These are phyloP conservation scores for Agrocybe chaxingu DNA, from an alignment of 768 basidiomycete genomes.

Conservation along the genomic window DNA sequence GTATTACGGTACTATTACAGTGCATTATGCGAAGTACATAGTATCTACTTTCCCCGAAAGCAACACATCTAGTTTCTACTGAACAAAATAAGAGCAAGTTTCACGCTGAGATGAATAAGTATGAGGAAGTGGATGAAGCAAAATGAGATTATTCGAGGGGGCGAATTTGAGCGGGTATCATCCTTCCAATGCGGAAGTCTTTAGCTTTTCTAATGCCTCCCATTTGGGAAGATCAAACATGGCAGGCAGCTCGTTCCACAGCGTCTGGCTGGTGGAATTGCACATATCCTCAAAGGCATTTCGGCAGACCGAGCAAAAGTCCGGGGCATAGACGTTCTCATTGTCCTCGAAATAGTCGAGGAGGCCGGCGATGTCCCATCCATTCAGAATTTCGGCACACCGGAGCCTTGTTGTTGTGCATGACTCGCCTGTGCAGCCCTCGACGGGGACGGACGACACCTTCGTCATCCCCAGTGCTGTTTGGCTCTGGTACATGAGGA, in stretches of 20 bases:
- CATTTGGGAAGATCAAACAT: constrained; percentile 28
- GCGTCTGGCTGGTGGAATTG: constrained; percentile 17
- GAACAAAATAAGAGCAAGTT: no score
- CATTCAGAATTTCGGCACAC: constrained; percentile 21
- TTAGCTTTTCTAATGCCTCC: constrained; percentile 23
- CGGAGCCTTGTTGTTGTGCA: constrained; percentile 17
- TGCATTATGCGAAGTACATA: no score
- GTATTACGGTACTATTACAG: no score
- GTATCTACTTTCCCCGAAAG: no score
- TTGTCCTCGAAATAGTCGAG: constrained; percentile 32
- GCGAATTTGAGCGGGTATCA: not conserved
- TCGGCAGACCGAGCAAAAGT: constrained; percentile 22
- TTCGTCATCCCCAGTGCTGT: constrained; percentile 15
- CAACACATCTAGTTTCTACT: no score
- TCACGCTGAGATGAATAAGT: no score
- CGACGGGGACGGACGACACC: not conserved
- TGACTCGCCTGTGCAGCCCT: constrained; percentile 11
- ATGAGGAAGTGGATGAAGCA: no score
- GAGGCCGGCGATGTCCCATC: constrained; percentile 29
- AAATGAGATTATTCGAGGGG: no score
- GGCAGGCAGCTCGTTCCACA: constrained; percentile 29
- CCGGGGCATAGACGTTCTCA: constrained; percentile 13
- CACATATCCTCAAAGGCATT: constrained; percentile 15
- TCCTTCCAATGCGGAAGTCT: constrained; percentile 18
- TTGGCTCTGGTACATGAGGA: constrained; percentile 20